phyloP scores from a whole-genome alignment of 352 stramenopile species.

The Phytopythium chamaehyphon region DNA sequence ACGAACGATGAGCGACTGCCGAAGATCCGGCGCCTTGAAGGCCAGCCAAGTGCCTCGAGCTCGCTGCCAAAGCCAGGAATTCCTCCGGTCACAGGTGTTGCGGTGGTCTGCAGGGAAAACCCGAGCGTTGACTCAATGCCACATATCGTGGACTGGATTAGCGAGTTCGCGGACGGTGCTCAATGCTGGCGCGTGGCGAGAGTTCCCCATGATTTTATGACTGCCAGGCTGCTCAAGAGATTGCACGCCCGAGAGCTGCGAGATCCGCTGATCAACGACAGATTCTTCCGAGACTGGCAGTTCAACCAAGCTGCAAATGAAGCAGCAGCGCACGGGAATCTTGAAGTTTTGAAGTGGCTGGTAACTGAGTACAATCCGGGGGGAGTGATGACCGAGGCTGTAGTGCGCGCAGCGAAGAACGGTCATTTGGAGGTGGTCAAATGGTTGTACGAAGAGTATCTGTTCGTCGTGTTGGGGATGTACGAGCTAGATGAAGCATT shows the following conservation, averaged over 20 bases:
- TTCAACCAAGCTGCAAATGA: not conserved
- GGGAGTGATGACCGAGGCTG: not conserved
- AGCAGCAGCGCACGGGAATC: not conserved
- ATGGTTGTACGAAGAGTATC: not conserved
- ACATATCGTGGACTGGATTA: not conserved
- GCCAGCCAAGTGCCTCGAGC: no score
- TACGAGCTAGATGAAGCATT: not conserved
- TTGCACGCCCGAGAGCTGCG: not conserved
- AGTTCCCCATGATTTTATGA: not conserved
- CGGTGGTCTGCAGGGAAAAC: not conserved
- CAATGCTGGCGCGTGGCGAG: not conserved
- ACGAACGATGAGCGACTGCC: no score
- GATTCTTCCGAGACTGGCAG: slow-evolving; percentile 2
- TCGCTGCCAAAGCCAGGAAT: not conserved
- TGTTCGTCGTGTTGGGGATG: not conserved
- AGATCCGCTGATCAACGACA: not conserved
- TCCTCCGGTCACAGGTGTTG: not conserved
- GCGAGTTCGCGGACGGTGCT: not conserved
- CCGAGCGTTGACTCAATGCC: not conserved
- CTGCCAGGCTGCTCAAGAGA: not conserved
- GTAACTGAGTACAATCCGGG: not conserved
- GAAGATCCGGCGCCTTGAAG: no score
- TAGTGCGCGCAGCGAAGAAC: not conserved
- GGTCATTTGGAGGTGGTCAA: not conserved
- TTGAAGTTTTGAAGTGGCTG: not conserved